These are phyloP conservation scores for Boeremia exigua DNA, from an alignment of 2,329 filamentous ascomycete genomes.

Conservation along the genomic window DNA sequence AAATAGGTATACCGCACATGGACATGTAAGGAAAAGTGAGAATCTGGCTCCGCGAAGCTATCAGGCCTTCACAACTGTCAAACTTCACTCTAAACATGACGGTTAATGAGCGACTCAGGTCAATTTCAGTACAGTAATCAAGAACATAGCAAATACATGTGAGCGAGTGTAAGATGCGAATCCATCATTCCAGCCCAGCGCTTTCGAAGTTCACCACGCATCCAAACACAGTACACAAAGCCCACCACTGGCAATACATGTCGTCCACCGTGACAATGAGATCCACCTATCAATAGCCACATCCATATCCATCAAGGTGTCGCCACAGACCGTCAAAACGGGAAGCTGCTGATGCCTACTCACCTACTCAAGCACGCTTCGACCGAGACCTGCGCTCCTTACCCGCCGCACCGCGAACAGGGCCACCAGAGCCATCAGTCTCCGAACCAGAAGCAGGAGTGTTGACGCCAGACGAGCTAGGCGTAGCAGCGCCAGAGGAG, in stretches of 20 bases:
- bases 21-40: too few species aligned
- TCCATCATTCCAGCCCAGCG: neutral
- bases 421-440: neutral
- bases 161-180: neutral
- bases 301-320: neutral
- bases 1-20: too few species aligned
- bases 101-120: neutral
- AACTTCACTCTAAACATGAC: neutral
- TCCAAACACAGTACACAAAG: too few species aligned
- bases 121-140: neutral
- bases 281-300: neutral
- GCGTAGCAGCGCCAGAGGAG: too few species aligned
- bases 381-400: neutral
- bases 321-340: neutral
- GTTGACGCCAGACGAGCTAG: neutral
- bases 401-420: neutral
- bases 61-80: neutral
- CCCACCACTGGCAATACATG: neutral
- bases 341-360: neutral
- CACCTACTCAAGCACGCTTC: neutral
- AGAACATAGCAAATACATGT: neutral
- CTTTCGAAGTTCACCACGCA: too few species aligned
- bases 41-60: too few species aligned
- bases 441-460: neutral
- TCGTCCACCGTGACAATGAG: neutral